Percentiles rank a stretch among this genome's conserved stretches.
Conservation (phyloP, 306 rosid species). For the Lablab purpureus region DNA sequence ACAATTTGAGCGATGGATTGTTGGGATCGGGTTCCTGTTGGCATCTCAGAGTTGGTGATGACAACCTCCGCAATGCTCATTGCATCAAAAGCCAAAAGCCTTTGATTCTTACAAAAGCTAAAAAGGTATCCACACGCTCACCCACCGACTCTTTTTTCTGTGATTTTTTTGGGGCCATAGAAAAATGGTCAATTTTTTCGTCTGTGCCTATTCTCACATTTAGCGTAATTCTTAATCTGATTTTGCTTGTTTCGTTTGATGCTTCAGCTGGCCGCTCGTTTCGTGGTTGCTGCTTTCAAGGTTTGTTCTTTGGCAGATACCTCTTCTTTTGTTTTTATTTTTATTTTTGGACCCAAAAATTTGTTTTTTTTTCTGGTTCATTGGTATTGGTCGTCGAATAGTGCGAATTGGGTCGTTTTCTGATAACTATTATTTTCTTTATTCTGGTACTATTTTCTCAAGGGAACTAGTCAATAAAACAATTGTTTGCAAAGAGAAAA, state of each 20-base stretch:
- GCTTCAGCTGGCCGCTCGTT: slow-evolving; percentile 35
- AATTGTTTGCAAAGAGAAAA: slow-evolving; percentile 49
- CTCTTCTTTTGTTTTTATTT: not conserved
- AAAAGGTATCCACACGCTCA: slow-evolving; percentile 26
- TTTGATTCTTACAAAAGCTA: slow-evolving; percentile 50
- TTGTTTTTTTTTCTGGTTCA: slow-evolving; percentile 45
- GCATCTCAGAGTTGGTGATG: slow-evolving; percentile 25
- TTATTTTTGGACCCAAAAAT: not conserved
- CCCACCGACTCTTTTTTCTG: not conserved
- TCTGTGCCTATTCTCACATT: slow-evolving; percentile 36
- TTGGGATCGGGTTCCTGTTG: slow-evolving; percentile 36
- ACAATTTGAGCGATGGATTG: slow-evolving; percentile 26
- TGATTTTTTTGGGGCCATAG: slow-evolving; percentile 2
- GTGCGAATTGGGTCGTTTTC: slow-evolving; percentile 62
- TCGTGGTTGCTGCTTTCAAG: slow-evolving; percentile 48
- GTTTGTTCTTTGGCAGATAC: slow-evolving; percentile 44
- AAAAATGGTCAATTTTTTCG: slow-evolving; percentile 60
- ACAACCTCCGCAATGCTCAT: slow-evolving; percentile 38
- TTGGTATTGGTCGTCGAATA: slow-evolving; percentile 47
- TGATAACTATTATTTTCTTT: slow-evolving; percentile 48
- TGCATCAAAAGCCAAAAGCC: slow-evolving; percentile 25
- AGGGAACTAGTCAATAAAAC: slow-evolving; percentile 35
- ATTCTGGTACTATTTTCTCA: slow-evolving; percentile 21
- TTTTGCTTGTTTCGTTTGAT: slow-evolving; percentile 28
- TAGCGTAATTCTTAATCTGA: slow-evolving; percentile 35